Conservation (phyloP, 331 rosid species). For the Quercus lobata region DNA sequence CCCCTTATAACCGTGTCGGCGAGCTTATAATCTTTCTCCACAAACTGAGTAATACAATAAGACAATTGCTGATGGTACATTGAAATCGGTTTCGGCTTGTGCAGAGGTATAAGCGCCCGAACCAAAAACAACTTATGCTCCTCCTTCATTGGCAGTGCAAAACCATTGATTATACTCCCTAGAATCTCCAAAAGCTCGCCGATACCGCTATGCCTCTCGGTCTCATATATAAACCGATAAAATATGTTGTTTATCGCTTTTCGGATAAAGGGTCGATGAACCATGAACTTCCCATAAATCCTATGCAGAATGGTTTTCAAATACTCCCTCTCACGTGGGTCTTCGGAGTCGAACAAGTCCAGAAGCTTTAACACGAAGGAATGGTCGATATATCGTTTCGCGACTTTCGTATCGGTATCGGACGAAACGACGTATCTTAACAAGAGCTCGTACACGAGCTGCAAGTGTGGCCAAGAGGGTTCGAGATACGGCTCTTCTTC, state of each 20-base stretch:
- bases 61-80: slow-evolving; percentile 91
- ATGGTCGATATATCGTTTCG: slow-evolving; percentile 89
- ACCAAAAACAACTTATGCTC: slow-evolving; percentile 93
- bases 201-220: slow-evolving; percentile 84
- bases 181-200: slow-evolving; percentile 98
- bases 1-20: slow-evolving; percentile 91
- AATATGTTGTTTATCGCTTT: slow-evolving; percentile 91
- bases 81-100: slow-evolving; percentile 76
- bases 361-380: slow-evolving; percentile 84
- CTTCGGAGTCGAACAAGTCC: slow-evolving; percentile 92
- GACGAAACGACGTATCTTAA: slow-evolving; percentile 91
- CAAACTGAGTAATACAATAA: slow-evolving; percentile 92
- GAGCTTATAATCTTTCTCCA: slow-evolving; percentile 90
- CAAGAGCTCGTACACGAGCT: slow-evolving; percentile 88
- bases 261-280: slow-evolving; percentile 89
- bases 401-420: slow-evolving; percentile 92
- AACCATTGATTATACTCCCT: slow-evolving; percentile 94
- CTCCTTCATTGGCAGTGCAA: slow-evolving; percentile 97
- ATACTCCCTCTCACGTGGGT: slow-evolving; percentile 90
- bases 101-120: slow-evolving; percentile 89
- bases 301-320: slow-evolving; percentile 92
- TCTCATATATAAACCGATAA: slow-evolving; percentile 86
- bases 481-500: slow-evolving; percentile 88
- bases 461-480: slow-evolving; percentile 92
- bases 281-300: slow-evolving; percentile 96